A percentile compares a stretch with the other conserved stretches of the same genome.
Evolutionary conservation across 78 protist species (phyloP).

Genomic region (Dictyostelium capitatum): DNA sequence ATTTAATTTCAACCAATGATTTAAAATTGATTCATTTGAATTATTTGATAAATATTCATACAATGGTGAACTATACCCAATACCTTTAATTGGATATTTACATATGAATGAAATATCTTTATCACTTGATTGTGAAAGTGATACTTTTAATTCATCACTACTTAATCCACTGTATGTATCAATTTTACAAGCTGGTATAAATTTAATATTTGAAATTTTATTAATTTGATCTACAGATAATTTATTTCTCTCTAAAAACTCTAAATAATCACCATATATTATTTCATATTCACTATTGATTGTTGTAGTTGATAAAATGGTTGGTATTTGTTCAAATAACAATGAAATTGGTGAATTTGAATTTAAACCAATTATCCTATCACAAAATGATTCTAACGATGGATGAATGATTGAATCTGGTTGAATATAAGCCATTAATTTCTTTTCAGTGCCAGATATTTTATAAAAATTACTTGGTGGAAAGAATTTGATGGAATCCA

Average conservation of each 20-base stretch:
- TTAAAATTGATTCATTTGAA: background rate
- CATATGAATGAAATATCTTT: background rate
- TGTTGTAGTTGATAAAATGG: background rate
- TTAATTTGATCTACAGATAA: background rate
- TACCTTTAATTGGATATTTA: background rate
- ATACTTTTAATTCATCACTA: background rate
- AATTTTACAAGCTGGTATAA: background rate
- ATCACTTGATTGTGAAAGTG: background rate
- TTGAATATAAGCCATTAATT: background rate
- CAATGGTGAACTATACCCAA: background rate
- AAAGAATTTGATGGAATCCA: background rate
- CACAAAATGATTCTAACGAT: background rate
- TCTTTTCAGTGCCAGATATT: background rate
- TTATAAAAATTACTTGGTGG: background rate
- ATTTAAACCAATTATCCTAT: background rate
- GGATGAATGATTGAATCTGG: background rate
- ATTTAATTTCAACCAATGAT: background rate
- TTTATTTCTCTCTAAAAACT: background rate
- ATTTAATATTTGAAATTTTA: background rate
- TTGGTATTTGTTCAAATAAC: background rate
- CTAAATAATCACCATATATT: background rate
- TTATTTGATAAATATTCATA: background rate
- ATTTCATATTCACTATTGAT: too few species aligned
- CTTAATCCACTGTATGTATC: background rate
- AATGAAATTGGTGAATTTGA: background rate